Base-by-base conservation (phyloP, 306 rosid genomes). In the Cucurbita pepo region DNA sequence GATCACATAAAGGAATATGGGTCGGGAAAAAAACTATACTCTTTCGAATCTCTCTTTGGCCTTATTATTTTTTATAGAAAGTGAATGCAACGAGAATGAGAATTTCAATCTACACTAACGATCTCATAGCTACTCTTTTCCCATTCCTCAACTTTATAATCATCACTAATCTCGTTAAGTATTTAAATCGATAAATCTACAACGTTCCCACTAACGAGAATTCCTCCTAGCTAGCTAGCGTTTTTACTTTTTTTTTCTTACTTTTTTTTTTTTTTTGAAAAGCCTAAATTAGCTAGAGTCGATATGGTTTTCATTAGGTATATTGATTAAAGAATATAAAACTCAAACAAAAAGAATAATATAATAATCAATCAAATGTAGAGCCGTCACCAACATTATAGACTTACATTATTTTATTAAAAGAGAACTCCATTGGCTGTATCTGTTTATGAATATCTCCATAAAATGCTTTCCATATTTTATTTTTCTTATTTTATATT, bases 381-480 rank as follows among this genome's bases (percentile, higher is more conserved):
- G 73, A 69, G 73, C 73, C 73, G 73, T 69, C 73, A 48, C 73
- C 73, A 69, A 69, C 73, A 69, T 69, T 69, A 69, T 69, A 69
- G 73, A 69, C 73, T 69, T 69, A 0, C 5, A 69, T 69, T 69
- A 69, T 69, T 69, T 48, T 48, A 69, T 0, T 10, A 22, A 69
- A 69, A 69, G 14, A 69, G 44, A 45, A 25, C 56, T 69, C 43
- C 56, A 69, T 69, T 69, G 73, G 73, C 41, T 69, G 56, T 69
- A 69, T 69, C 73, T 69, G 43, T 47, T 48, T 45, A 69, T 69
- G 56, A 69, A 69, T 67, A 67, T 67, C 73, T 67, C 73, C 41
- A 66, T 22, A 21, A 66, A 43, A 45, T 66, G 72, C 72, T 66
- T 55, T 66, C 56, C 56, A 47, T 48, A 14, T 48, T 67, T 67